Conservation (phyloP, 352 stramenopile genomes). For the Phytopythium litorale region DNA sequence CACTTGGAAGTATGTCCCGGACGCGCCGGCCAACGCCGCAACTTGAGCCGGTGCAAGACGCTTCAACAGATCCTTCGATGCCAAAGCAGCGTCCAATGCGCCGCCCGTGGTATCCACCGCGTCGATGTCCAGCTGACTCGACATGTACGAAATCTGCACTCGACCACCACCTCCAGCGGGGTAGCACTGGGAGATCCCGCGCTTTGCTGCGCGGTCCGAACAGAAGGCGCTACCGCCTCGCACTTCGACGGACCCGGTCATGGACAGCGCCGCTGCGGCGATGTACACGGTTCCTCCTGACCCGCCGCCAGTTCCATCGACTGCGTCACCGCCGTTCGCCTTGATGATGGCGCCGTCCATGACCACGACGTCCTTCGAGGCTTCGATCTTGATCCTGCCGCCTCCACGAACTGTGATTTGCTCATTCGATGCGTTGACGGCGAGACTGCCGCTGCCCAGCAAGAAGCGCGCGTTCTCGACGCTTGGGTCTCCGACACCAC, state of each 20-base stretch:
- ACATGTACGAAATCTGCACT: constrained; percentile 65
- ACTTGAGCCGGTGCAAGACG: constrained; percentile 35
- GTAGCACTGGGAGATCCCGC: constrained; percentile 36
- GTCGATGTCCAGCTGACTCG: constrained; percentile 53
- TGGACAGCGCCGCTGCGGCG: constrained; percentile 38
- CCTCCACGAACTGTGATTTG: constrained; percentile 26
- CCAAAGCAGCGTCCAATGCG: constrained; percentile 14
- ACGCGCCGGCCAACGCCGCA: constrained; percentile 40
- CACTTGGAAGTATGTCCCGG: constrained; percentile 64
- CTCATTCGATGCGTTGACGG: background rate
- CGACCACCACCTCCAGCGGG: constrained; percentile 59
- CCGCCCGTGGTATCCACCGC: constrained; percentile 57
- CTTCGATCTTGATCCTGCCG: constrained; percentile 57
- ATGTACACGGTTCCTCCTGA: constrained; percentile 58
- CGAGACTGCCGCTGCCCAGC: constrained; percentile 41
- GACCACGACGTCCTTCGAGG: constrained; percentile 64
- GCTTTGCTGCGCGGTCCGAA: constrained; percentile 15
- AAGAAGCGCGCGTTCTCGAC: constrained; percentile 34
- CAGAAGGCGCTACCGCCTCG: constrained; percentile 54
- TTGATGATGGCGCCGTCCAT: constrained; percentile 46
- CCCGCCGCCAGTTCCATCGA: constrained; percentile 36
- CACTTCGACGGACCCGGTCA: constrained; percentile 38
- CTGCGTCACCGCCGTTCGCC: constrained; percentile 41
- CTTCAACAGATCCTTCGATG: constrained; percentile 22
- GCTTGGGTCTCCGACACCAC: constrained; percentile 15